These are phyloP conservation scores for Phytophthora pisi DNA, from an alignment of 352 stramenopile species.

Conservation along the genomic window DNA sequence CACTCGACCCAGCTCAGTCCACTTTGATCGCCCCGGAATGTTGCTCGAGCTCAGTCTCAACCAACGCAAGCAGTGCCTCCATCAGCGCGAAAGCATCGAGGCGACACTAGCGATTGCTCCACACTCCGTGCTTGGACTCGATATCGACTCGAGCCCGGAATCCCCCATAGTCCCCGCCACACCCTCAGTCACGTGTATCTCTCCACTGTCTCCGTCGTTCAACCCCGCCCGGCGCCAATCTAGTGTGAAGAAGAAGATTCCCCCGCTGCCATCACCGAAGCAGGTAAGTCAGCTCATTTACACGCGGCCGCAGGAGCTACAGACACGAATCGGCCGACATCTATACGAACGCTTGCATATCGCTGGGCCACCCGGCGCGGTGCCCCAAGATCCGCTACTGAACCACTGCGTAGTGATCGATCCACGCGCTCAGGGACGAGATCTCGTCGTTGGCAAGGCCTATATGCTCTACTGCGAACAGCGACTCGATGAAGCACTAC, in stretches of 20 bases:
- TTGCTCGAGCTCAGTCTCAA: conserved; percentile 73
- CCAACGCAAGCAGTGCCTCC: conserved; percentile 65
- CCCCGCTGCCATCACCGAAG: conserved; percentile 57
- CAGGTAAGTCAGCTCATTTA: conserved; percentile 72
- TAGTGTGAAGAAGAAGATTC: conserved; percentile 47
- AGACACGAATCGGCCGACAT: conserved; percentile 62
- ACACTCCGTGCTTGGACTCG: conserved; percentile 70
- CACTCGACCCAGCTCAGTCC: conserved; percentile 55
- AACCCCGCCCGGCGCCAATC: conserved; percentile 4
- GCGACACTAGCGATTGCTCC: conserved; percentile 41
- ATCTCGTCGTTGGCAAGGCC: conserved; percentile 57
- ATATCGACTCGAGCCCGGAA: conserved; percentile 30
- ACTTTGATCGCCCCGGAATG: conserved; percentile 68
- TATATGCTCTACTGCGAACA: conserved; percentile 65
- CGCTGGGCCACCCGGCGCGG: conserved; percentile 39
- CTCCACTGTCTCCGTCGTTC: conserved; percentile 8
- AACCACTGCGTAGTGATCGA: conserved; percentile 72
- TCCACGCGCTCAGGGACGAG: conserved; percentile 43
- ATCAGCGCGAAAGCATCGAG: conserved; percentile 51
- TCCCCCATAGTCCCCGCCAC: conserved; percentile 11
- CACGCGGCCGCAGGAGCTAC: conserved; percentile 68
- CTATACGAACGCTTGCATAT: conserved; percentile 60
- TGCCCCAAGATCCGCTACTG: conserved; percentile 68
- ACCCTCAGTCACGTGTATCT: conserved; percentile 16
- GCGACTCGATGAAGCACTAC: conserved; percentile 59